Evolutionary conservation across 805 yeast genomes (phyloP), one percentile per base, ranked within the genome.

Genomic region (Ogataea pilisensis): DNA sequence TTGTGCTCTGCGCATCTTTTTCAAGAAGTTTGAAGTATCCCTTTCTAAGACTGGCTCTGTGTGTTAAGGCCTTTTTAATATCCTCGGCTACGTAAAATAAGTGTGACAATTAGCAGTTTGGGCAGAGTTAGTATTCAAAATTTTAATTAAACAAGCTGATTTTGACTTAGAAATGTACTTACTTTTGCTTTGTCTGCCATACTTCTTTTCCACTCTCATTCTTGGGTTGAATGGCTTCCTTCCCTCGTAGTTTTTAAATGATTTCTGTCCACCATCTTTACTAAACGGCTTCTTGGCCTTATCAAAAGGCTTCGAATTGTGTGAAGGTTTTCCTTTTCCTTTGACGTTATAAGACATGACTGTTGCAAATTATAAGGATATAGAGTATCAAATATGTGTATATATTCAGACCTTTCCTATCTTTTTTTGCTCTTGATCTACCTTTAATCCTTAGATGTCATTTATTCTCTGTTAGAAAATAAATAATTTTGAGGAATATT

Each of bases 31-130:
- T 88, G 69, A 86, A 80, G 57, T 90, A 90, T 37, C 77, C 80
- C 61, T 82, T 85, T 67, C 87, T 78, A 49, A 90, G 73, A 53
- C 93, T 74, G 12, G 96, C 86, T 46, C 88, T 76, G 55, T 88
- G 95, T 0, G 77, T 74, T 49, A 90, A 72, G 11, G 93, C 82
- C 55, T 73, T 76, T 53, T 83, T 82, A 54, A 90, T 90, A 45
- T 88, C 96, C 40, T 76, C 73, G 8, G 55, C 59, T 54, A 22
- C 14, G 16, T 24, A 20, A 11, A 20, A 14, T 8, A n/a, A 16
- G 35, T 8, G 18, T 20, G 19, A 20, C 13, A 28, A 17, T 9
- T 22, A 14, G n/a, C 9, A 29, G n/a, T n/a, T 6, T 2, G 13
- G 11, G 27, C 8, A 27, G 8, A 13, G 31, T 35, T 16, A 35